These are phyloP conservation scores for Paraconiothyrium brasiliense DNA, from an alignment of 2,329 filamentous ascomycete species.

Conservation along the genomic window DNA sequence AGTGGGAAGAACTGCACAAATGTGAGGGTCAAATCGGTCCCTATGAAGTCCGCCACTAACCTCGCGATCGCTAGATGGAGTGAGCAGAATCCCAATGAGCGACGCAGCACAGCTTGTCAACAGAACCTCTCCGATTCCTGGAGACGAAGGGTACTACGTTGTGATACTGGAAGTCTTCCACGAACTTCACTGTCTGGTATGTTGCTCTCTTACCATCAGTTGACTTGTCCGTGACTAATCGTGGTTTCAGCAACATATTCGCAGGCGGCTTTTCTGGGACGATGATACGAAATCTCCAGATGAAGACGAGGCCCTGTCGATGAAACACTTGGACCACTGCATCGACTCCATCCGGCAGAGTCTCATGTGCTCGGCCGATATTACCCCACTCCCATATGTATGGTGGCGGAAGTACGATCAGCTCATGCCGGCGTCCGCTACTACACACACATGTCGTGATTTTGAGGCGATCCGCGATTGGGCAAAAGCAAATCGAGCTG, in stretches of 20 bases:
- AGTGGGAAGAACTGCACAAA: conserved; percentile 13
- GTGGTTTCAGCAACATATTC: conserved; percentile 8
- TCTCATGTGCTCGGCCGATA: conserved; percentile 17
- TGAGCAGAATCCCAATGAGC: conserved; percentile 8
- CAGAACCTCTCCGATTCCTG: conserved; percentile 13
- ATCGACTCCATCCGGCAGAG: conserved; percentile 17
- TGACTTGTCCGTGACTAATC: background rate
- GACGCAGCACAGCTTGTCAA: conserved; percentile 15
- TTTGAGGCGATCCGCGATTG: conserved; percentile 17
- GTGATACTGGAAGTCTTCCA: conserved; percentile 15
- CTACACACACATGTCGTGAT: conserved; percentile 17
- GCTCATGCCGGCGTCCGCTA: background rate
- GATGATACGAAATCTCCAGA: conserved; percentile 1
- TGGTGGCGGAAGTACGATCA: conserved; percentile 10
- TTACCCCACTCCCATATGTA: conserved; percentile 9
- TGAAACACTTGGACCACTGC: conserved; percentile 19
- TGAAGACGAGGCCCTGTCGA: background rate
- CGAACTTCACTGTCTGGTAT: conserved; percentile 18
- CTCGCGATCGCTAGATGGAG: background rate
- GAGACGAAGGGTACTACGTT: conserved; percentile 11
- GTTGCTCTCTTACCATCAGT: background rate
- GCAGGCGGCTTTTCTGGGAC: conserved; percentile 13
- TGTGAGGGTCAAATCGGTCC: background rate
- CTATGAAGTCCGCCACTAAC: background rate
- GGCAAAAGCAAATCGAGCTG: conserved; percentile 6